Evolutionary conservation across 495 filamentous ascomycete genomes (phyloP), one percentile per base, ranked within the genome.

Genomic region (Trichoderma parareesei): DNA sequence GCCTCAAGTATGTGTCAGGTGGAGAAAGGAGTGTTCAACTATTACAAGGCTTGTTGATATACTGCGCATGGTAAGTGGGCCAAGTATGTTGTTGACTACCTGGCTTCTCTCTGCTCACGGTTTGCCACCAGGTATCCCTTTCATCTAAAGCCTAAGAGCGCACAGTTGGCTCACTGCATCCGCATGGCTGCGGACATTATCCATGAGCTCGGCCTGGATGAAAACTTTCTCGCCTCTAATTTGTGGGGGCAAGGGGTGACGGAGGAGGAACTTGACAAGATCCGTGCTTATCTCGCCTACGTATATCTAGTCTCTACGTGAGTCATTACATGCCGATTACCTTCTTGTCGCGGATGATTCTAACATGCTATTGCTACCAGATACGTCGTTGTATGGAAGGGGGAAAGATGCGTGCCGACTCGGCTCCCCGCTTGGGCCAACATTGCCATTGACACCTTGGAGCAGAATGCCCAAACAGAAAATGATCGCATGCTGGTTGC

Each of bases 111-210:
- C 6, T 7, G 11, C 40, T 41, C 40, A 41, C 40, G 40, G 6
- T 6, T 6, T 11, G 40, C 40, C 40, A 41, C 40, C 40, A 80
- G 78, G 78, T 81, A 79, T 48, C 78, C 78, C 4, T 79, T 78
- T 61, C 78, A 81, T 63, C 69, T 81, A 20, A 69, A 77, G 10
- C 78, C 78, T 2, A 80, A 72, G 59, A 79, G 76, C 65, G 76
- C 67, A 62, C 78, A 78, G 62, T 64, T 72, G 0, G 66, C 70
- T 1, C 77, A 80, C 64, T 81, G 79, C 68, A 65, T 78, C 18
- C 71, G 76, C 13, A 81, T 81, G 77, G 71, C 76, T 1, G 73
- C 76, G 38, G 78, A 81, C 53, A 75, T 81, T n/a, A 69, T 78
- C n/a, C 70, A 66, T 33, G 78, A 81, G 57, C 67, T 81, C 0